Base-by-base conservation (phyloP, 768 basidiomycete species). In the Asterophora lycoperdoides region DNA sequence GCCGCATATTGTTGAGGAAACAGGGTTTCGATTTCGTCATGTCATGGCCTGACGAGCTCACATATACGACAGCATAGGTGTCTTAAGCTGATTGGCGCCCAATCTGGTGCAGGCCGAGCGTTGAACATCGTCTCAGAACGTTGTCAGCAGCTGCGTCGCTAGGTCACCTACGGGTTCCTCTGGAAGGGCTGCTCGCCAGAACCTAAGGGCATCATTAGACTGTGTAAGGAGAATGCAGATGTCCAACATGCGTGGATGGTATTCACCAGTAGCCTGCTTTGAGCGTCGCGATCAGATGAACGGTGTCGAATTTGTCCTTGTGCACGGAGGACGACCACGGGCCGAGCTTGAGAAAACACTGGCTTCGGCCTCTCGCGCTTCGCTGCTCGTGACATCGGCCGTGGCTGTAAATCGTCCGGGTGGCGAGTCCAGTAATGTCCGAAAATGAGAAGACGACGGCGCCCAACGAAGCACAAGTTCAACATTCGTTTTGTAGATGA, bases 351-450 rank as follows among this genome's bases (percentile, higher is more conserved):
- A 29, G 53, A 77, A 77, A 45, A 70, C 76, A 1, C 38, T 37
- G 2, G 46, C 40, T 50, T 76, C 76, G 1, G 48, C 42, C n/a
- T 47, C 53, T 17, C 75, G 64, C 4, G 72, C 68, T 7, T 64
- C 56, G 8, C 52, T 53, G 1, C 62, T 48, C 1, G 64, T 61
- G 9, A 73, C 64, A 6, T 59, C 57, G 17, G 52, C 56, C 4
- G 44, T 37, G 8, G 60, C 44, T 74, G 62, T n/a, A 49, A 58
- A 51, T 71, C 73, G 54, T 68, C 64, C 0, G 72, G 74, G 41
- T 71, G 74, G 13, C 68, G 68, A 0, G 72, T 74, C 38, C 73
- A 72, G 43, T 68, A 76, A 46, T 74, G 76, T 18, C 76, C 65
- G 45, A 71, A 69, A 29, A 46, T 54, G 40, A 79, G 58, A 28